Conservation (phyloP, 805 yeast genomes). For the Tetrapisispora taiwanensis region DNA sequence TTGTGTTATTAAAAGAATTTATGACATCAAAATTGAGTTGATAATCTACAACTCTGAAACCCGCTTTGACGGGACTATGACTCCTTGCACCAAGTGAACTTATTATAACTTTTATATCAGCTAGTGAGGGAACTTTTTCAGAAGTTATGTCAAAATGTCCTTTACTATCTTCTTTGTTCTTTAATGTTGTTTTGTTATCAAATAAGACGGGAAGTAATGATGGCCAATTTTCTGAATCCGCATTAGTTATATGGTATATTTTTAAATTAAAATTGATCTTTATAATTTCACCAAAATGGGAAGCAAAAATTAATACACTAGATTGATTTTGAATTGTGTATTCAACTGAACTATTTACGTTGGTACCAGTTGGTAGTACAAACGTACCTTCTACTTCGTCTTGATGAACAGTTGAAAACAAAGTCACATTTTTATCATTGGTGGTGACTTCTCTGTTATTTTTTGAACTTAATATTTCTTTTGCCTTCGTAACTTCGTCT, state of each 20-base stretch:
- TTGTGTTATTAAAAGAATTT: constrained; percentile 7
- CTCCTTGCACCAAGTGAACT: constrained; percentile 16
- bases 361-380: not conserved
- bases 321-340: not conserved
- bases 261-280: not conserved
- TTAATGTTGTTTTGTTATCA: constrained; percentile 1
- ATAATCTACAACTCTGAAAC: constrained; percentile 13
- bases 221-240: constrained; percentile 1
- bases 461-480: not conserved
- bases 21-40: constrained; percentile 12
- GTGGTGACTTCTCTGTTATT: not conserved
- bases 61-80: constrained; percentile 5
- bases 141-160: not conserved
- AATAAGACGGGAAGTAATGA: constrained; percentile 8
- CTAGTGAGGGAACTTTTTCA: not conserved
- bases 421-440: not conserved
- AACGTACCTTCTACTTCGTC: constrained; percentile 1
- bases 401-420: not conserved
- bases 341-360: not conserved
- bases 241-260: not conserved
- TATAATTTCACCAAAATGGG: not conserved
- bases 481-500: not conserved
- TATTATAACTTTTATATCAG: constrained; percentile 10
- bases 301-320: not conserved
- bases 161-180: not conserved